Evolutionary conservation across 495 filamentous ascomycete species (phyloP), one percentile per base, ranked within the genome.

Genomic region (Aspergillus haitiensis): DNA sequence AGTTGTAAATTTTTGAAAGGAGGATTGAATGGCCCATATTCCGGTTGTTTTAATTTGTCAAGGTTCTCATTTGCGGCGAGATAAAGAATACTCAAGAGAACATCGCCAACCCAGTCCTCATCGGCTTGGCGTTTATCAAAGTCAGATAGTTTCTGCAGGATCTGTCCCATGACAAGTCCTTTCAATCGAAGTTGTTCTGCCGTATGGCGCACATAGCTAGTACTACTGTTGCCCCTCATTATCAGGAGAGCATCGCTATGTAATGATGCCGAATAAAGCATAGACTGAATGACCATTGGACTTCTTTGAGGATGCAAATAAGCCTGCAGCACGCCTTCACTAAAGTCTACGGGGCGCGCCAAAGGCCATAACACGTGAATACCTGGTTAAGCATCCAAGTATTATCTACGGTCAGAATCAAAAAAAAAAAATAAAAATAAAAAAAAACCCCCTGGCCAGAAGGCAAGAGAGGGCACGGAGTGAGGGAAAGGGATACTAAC

Each of bases 41-140:
- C 47, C 15, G 47, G 47, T 11, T 6, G 47, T 16, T 11, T 8
- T 7, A 49, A 12, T 10, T 49, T 15, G 21, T 49, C 47, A 18
- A 49, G 13, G 21, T 49, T 49, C 16, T 49, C 47, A 49, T 49
- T 49, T 27, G 47, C 47, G 21, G 47, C 47, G 15, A 49, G 47
- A 27, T 49, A 31, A 5, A 49, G 47, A 49, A 49, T 49, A 31
- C 47, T 27, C 47, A 49, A 27, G 7, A 49, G 21, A 27, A 49
- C 32, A 18, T 49, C 47, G 13, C 31, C 47, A 27, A 18, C 21
- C 15, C n/a, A 31, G n/a, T 13, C 47, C 1, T 49, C 47, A 11
- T 18, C 16, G 6, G 32, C 21, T 27, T 7, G 15, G 6, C 13
- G 7, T 2, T 10, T 18, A 7, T 49, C 16, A 8, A 31, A 8